Conservation (phyloP, 352 stramenopile species). For the Phytophthora pini region DNA sequence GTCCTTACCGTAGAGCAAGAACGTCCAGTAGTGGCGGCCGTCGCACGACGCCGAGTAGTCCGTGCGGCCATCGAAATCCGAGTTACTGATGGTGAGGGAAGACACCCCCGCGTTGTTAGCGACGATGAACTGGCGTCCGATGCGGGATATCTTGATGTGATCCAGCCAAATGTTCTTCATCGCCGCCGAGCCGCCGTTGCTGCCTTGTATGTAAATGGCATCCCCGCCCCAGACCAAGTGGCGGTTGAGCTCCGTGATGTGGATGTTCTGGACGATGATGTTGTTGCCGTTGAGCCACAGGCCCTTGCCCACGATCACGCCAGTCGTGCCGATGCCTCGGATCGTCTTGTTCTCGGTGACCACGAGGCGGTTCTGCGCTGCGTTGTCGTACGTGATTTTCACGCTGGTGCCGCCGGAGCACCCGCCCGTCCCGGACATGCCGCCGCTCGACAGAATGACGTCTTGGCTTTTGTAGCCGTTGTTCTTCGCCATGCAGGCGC, state of each 20-base stretch:
- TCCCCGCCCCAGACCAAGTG: slow-evolving; percentile 46
- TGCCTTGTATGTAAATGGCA: slow-evolving; percentile 32
- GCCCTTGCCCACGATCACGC: slow-evolving; percentile 5
- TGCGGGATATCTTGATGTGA: slow-evolving; percentile 41
- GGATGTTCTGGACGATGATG: slow-evolving; percentile 12
- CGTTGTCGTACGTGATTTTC: slow-evolving; percentile 28
- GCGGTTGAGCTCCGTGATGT: slow-evolving; percentile 59
- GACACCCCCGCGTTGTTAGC: slow-evolving; percentile 34
- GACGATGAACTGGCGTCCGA: slow-evolving; percentile 30
- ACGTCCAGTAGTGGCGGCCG: slow-evolving; percentile 48
- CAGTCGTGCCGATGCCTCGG: slow-evolving; percentile 2
- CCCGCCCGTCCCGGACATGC: slow-evolving; percentile 50
- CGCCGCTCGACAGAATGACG: slow-evolving; percentile 45
- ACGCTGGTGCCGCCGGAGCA: slow-evolving; percentile 39
- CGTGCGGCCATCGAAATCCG: slow-evolving; percentile 50
- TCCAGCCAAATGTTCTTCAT: slow-evolving; percentile 55
- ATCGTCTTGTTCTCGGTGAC: neutral
- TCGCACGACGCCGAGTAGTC: slow-evolving; percentile 46
- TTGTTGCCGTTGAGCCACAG: slow-evolving; percentile 5
- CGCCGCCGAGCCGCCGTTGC: slow-evolving; percentile 13
- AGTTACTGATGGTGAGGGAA: slow-evolving; percentile 54
- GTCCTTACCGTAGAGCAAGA: slow-evolving; percentile 35
- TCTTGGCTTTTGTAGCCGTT: slow-evolving; percentile 50
- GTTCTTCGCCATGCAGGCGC: slow-evolving; percentile 44
- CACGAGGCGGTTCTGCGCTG: slow-evolving; percentile 27